Evolutionary conservation across 1,284 basidiomycete genomes (phyloP).

Genomic region (Heterobasidion parviporum): DNA sequence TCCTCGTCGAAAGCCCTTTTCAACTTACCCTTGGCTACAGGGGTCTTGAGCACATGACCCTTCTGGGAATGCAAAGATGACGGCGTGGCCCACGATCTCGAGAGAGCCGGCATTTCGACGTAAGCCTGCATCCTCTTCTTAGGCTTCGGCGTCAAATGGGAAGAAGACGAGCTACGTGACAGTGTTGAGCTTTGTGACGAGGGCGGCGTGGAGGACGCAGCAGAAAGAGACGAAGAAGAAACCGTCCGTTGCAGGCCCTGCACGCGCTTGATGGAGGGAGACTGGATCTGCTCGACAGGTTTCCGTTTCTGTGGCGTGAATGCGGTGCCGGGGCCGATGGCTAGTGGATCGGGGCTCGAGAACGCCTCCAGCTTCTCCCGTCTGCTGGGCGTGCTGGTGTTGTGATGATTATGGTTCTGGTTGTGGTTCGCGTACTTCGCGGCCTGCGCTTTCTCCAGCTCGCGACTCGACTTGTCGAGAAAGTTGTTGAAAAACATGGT

Average conservation of each 20-base stretch:
- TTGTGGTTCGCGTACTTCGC: conserved; percentile 5
- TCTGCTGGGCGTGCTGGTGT: conserved; percentile 2
- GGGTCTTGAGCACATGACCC: conserved; percentile 19
- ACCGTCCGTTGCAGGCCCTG: conserved; percentile 11
- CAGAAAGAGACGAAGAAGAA: conserved; percentile 8
- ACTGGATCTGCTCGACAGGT: conserved; percentile 29
- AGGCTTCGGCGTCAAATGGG: conserved; percentile 9
- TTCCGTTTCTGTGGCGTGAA: conserved; percentile 46
- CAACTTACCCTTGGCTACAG: conserved; percentile 12
- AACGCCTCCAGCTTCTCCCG: conserved; percentile 2
- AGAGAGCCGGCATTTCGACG: conserved; percentile 45
- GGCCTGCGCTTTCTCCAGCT: conserved; percentile 12
- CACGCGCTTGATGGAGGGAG: conserved; percentile 24
- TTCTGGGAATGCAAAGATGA: conserved; percentile 23
- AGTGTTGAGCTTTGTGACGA: conserved; percentile 7
- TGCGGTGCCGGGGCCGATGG: conserved; percentile 19
- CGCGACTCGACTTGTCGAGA: conserved; percentile 32
- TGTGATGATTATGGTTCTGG: neutral
- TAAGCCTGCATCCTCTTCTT: conserved; percentile 40
- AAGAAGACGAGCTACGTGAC: conserved; percentile 6
- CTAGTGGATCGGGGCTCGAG: conserved; percentile 43
- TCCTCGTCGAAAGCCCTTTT: conserved; percentile 25
- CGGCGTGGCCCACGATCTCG: conserved; percentile 40
- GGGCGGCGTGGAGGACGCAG: conserved; percentile 9
- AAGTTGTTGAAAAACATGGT: conserved; percentile 54